phyloP scores from a whole-genome alignment of 805 yeast genomes.

The Jamesozyma jinghongensis region DNA sequence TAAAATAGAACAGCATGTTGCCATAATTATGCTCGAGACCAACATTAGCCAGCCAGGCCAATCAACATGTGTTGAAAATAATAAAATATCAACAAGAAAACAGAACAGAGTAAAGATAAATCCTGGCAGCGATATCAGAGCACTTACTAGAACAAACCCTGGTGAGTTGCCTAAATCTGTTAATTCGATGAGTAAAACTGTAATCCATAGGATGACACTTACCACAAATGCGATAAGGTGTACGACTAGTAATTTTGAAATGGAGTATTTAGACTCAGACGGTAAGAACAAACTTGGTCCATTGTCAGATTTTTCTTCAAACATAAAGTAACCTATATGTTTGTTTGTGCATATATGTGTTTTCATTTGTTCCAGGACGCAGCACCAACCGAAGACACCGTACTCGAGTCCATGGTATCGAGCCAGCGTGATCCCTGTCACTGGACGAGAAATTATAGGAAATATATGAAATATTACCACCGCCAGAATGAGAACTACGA shows the following conservation, averaged over 20 bases:
- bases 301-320: too few relatives aligned
- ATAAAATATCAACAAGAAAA: conserved; percentile 69
- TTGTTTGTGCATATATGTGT: conserved; percentile 10
- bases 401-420: conserved; percentile 41
- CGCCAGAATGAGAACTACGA: conserved; percentile 23
- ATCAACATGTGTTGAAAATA: conserved; percentile 65
- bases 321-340: conserved; percentile 14
- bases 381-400: conserved; percentile 67
- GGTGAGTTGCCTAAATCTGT: conserved; percentile 31
- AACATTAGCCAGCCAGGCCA: conserved; percentile 85
- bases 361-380: conserved; percentile 6
- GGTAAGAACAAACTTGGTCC: conserved; percentile 34
- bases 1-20: conserved; percentile 52
- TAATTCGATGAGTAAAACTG: conserved; percentile 35
- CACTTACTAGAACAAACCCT: conserved; percentile 40
- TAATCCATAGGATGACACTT: conserved; percentile 38
- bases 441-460: conserved; percentile 53
- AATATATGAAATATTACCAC: conserved; percentile 49
- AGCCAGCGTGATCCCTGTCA: conserved; percentile 44
- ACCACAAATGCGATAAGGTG: conserved; percentile 58
- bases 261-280: conserved; percentile 46
- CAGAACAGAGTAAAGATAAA: conserved; percentile 64
- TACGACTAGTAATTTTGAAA: conserved; percentile 53
- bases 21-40: conserved; percentile 55
- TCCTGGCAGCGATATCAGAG: conserved; percentile 55